Evolutionary conservation across 768 basidiomycete species (phyloP), one percentile per base, ranked within the genome.

Genomic region (Porphyrellus cyaneotinctus): DNA sequence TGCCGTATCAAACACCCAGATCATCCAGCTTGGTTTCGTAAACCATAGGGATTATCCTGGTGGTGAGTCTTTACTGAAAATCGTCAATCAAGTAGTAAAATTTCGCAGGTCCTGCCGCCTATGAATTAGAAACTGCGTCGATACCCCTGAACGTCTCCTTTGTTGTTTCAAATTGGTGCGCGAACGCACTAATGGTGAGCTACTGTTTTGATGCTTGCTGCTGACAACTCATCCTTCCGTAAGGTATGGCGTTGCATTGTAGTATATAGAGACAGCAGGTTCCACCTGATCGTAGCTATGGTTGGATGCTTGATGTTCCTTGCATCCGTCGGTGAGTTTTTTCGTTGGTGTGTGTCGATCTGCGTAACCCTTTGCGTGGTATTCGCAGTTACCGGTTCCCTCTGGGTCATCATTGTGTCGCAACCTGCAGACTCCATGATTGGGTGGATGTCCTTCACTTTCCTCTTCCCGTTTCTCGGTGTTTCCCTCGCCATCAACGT

Each of bases 401-500:
- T 70, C 22, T 69, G 68, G 68, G 46, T 69, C 36, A 28, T 59
- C 47, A 67, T 59, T 14, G 59, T 69, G 7, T 66, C 67, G 7
- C 37, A 47, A 35, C 69, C 69, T 39, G 57, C 22, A 15, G 55
- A 51, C 45, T 52, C 59, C 2, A 33, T 38, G 10, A 53, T 1
- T 5, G 56, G 59, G 18, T 64, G 65, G 68, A 69, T 69, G 68
- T 69, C 69, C 18, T 67, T 72, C 33, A 53, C 24, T 46, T 63
- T 65, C 17, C 69, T 69, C 22, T 64, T 70, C 38, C 70, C 71
- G 0, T 71, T 66, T 37, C 54, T 70, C 45, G 60, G 60, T 9
- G 62, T 73, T 18, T 72, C 72, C 10, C 63, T 72, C 23, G 60
- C 58, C 18, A 67, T 64, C 58, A 72, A 70, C 30, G 53, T 73